Base-by-base conservation (phyloP, 805 yeast species). In the Ogataea nakhonphanomensis region DNA sequence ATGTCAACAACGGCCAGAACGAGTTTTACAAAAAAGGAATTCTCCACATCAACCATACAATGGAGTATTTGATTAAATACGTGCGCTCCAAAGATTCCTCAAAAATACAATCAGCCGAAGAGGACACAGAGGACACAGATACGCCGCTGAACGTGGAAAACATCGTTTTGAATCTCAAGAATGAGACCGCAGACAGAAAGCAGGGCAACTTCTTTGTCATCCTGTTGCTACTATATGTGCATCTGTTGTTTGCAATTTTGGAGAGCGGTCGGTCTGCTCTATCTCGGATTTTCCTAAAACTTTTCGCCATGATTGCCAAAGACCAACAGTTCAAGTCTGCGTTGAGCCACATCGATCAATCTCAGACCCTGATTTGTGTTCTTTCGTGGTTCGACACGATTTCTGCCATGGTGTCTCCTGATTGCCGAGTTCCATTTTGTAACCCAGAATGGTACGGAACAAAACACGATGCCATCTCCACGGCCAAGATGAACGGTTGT, bases 311-410 rank as follows among this genome's bases (percentile, higher is more conserved):
- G 2, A 70, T 77, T 29, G 75, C 78, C 14, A 62, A 65, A 35
- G 76, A 75, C 43, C 53, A 57, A 14, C 65, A 69, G n/a, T 73
- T 72, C 57, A 55, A 62, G 25, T 48, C 62, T 4, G 68, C 71
- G 15, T 51, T 72, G 48, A 67, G 66, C 14, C 67, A 64, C 30
- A 74, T 73, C 14, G 74, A 73, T 49, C 77, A 75, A 44, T 65
- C 72, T 6, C 73, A 74, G 5, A 58, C 76, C 1, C 60, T 73
- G 22, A 70, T 74, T 6, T 69, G 70, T 25, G 76, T 74, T n/a
- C 52, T 77, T 11, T 70, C 79, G 0, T 77, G 82, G 82, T 76
- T 72, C 53, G 82, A 77, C 47, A 76, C 81, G 0, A 72, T 76
- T 4, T 61, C 75, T 22, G 78, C 81, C 1, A 59, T 77, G 10